A percentile compares a stretch with the other conserved stretches of the same genome.
Conservation (phyloP, 768 basidiomycete species). For the Calocybe indica region DNA sequence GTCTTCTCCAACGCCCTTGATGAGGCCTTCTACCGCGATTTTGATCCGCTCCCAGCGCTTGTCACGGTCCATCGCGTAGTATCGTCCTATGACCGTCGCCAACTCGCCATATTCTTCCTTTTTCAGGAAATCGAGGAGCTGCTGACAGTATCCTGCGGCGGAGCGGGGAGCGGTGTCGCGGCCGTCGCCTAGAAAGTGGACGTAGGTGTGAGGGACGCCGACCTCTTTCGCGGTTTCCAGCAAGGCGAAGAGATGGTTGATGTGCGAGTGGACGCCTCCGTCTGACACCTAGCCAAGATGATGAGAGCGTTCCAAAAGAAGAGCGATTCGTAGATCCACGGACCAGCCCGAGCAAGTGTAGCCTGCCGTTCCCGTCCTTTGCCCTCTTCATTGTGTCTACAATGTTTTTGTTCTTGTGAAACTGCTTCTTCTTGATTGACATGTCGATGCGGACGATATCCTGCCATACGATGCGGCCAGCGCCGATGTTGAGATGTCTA, state of each 20-base stretch:
- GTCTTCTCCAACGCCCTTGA: conserved; percentile 60
- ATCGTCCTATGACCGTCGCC: conserved; percentile 81
- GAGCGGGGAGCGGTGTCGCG: conserved; percentile 91
- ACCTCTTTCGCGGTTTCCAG: conserved; percentile 86
- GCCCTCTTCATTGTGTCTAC: conserved; percentile 70
- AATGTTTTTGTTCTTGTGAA: conserved; percentile 74
- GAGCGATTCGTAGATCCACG: conserved; percentile 13
- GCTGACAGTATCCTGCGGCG: conserved; percentile 67
- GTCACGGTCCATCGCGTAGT: conserved; percentile 97
- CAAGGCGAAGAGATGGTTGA: conserved; percentile 82
- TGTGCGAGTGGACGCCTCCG: conserved; percentile 97
- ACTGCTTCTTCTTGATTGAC: conserved; percentile 81
- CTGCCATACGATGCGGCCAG: conserved; percentile 95
- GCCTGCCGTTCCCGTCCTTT: conserved; percentile 74
- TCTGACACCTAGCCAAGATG: conserved; percentile 64
- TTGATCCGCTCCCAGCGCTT: conserved; percentile 95
- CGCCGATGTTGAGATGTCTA: conserved; percentile 93
- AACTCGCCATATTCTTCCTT: conserved; percentile 77
- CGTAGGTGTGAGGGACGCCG: conserved; percentile 78
- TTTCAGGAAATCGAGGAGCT: conserved; percentile 72
- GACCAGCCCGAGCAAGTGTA: conserved; percentile 88
- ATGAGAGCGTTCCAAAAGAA: conserved; percentile 1
- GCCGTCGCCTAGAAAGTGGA: conserved; percentile 95
- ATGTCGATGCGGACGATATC: conserved; percentile 96
- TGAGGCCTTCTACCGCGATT: conserved; percentile 81